Evolutionary conservation across 495 filamentous ascomycete species (phyloP), one percentile per base, ranked within the genome.

Genomic region (Penicillium daleae): DNA sequence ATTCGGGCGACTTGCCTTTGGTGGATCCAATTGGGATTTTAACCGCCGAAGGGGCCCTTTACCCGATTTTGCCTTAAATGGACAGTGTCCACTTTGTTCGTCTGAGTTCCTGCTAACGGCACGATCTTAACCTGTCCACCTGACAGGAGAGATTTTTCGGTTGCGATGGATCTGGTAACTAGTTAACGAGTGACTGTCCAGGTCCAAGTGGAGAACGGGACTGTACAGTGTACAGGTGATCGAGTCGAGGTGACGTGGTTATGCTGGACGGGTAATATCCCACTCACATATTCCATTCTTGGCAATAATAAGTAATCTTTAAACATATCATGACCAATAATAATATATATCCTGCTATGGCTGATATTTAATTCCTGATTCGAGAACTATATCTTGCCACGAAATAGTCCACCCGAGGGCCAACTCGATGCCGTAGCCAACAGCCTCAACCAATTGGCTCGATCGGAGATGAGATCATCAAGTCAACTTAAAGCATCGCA

Each of bases 21-120:
- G 62, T 65, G 59, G 63, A 63, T 60, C 63, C 60, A 52, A 56
- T 48, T 60, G 46, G 56, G 58, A 65, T 65, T 71, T 71, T 71
- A 71, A 59, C 69, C 69, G 69, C 66, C 4, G 29, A 40, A 15
- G 60, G 62, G 42, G 52, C 27, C 40, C 46, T 71, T 69, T 67
- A 71, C 61, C 69, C 64, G 62, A 58, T 56, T 54, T 39, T 60
- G 57, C 63, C 53, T 59, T 24, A 54, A 54, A 24, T 12, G 26
- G 49, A 8, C 24, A 17, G n/a, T 13, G n/a, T 32, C 17, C 17
- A 35, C 15, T 19, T 0, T 19, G 29, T 3, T 27, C 22, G 22
- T 24, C 24, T 3, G 17, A 21, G 60, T 56, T 56, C 56, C 44
- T 27, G n/a, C 22, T 46, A 40, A 31, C 40, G 56, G 29, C 56